These are phyloP conservation scores for Yueomyces sinensis DNA, from an alignment of 805 yeast genomes.

Conservation along the genomic window DNA sequence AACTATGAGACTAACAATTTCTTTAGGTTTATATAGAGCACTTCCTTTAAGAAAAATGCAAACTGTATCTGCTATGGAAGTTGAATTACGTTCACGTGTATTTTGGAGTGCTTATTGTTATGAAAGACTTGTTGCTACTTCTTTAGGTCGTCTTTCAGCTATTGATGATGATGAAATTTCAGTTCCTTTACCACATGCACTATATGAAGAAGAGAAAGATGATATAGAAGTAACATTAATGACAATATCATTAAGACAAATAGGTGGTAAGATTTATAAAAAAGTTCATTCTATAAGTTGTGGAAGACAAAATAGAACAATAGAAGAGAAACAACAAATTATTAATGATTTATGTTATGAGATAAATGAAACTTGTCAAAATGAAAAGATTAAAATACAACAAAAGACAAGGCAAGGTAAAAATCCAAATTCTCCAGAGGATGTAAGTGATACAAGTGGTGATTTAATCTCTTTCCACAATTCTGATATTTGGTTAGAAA, in stretches of 20 bases:
- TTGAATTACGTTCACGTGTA: conserved; percentile 32
- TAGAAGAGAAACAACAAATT: conserved; percentile 24
- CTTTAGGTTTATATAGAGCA: conserved; percentile 34
- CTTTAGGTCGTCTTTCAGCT: conserved; percentile 36
- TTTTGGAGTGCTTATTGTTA: conserved; percentile 38
- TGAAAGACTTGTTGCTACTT: conserved; percentile 35
- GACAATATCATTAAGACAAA: conserved; percentile 30
- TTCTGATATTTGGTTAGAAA: conserved; percentile 25
- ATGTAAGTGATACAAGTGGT: background rate
- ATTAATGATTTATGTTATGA: conserved; percentile 25
- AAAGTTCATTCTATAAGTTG: conserved; percentile 34
- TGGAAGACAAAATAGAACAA: conserved; percentile 18
- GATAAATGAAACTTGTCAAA: conserved; percentile 17
- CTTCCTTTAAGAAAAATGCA: conserved; percentile 18
- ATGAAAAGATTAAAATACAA: conserved; percentile 15
- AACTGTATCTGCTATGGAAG: conserved; percentile 22
- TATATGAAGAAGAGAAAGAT: conserved; percentile 29
- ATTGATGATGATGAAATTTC: conserved; percentile 39
- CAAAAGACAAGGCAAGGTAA: conserved; percentile 6
- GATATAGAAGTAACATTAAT: conserved; percentile 29
- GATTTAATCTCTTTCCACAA: conserved; percentile 21
- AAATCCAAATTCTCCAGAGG: background rate
- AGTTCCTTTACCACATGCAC: conserved; percentile 28
- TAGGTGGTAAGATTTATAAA: conserved; percentile 35
- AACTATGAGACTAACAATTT: conserved; percentile 30